Evolutionary conservation across 1,139 yeast species (phyloP).

Genomic region (Saccharomyces hybrid): DNA sequence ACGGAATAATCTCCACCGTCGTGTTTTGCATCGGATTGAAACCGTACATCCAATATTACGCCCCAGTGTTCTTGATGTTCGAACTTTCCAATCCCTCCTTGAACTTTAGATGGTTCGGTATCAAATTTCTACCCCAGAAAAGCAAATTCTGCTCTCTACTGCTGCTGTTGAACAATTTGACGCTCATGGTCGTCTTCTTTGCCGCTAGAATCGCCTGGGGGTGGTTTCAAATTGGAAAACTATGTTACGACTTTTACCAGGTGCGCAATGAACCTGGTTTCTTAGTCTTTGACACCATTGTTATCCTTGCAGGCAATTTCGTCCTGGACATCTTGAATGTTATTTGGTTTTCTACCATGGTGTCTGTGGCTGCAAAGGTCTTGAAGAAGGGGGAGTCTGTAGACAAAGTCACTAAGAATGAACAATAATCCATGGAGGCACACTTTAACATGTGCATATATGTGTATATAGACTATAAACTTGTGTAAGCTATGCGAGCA

Average conservation of each 20-base stretch:
- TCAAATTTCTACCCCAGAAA: slow-evolving; percentile 42
- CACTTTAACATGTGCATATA: neutral
- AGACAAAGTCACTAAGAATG: neutral
- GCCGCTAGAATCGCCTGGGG: slow-evolving; percentile 81
- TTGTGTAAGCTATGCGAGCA: neutral
- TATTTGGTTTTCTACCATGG: slow-evolving; percentile 80
- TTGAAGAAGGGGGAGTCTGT: slow-evolving; percentile 7
- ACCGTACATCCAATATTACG: slow-evolving; percentile 77
- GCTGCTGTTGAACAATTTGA: slow-evolving; percentile 59
- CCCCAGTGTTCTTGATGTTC: slow-evolving; percentile 76
- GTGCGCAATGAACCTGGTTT: slow-evolving; percentile 38
- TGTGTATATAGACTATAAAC: neutral
- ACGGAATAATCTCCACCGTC: slow-evolving; percentile 73
- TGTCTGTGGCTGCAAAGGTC: slow-evolving; percentile 52
- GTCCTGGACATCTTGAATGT: slow-evolving; percentile 62
- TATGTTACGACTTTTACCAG: slow-evolving; percentile 47
- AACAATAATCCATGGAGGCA: neutral
- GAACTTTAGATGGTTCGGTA: slow-evolving; percentile 84
- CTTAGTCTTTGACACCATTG: slow-evolving; percentile 38
- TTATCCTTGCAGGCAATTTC: slow-evolving; percentile 55
- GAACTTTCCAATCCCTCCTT: slow-evolving; percentile 92
- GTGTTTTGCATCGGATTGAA: slow-evolving; percentile 59
- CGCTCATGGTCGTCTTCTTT: slow-evolving; percentile 65
- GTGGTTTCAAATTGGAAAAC: slow-evolving; percentile 53
- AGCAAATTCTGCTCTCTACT: slow-evolving; percentile 44